Conservation (phyloP, 768 basidiomycete genomes). For the Chlorophyllum brunneum region DNA sequence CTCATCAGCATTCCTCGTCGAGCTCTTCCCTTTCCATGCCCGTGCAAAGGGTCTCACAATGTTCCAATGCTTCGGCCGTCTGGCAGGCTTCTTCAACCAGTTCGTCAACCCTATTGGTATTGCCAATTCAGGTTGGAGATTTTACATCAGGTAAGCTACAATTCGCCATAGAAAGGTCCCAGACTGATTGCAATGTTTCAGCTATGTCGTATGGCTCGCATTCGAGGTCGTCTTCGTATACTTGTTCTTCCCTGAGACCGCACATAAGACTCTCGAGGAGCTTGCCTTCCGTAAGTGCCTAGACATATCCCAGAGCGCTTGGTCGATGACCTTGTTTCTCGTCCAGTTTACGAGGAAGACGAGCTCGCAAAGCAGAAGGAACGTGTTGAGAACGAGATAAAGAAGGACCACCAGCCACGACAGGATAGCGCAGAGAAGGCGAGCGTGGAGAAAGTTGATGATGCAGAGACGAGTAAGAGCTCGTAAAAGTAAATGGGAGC, state of each 20-base stretch:
- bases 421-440: not conserved
- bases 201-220: slow-evolving; percentile 46
- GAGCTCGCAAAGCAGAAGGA: slow-evolving; percentile 36
- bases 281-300: slow-evolving; percentile 49
- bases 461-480: not conserved
- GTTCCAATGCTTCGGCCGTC: slow-evolving; percentile 55
- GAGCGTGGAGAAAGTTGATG: not conserved
- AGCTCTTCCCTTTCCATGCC: slow-evolving; percentile 61
- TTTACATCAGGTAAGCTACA: slow-evolving; percentile 41
- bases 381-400: slow-evolving; percentile 37
- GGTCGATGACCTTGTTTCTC: not conserved
- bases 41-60: slow-evolving; percentile 59
- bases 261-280: slow-evolving; percentile 50
- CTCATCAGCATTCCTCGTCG: slow-evolving; percentile 54
- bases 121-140: slow-evolving; percentile 52
- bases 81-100: slow-evolving; percentile 59
- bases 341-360: slow-evolving; percentile 41
- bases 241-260: slow-evolving; percentile 62
- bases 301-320: not conserved
- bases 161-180: not conserved
- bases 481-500: too few species aligned
- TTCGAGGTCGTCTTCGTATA: slow-evolving; percentile 55
- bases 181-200: slow-evolving; percentile 9
- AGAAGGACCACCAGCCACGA: slow-evolving; percentile 17
- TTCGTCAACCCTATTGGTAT: slow-evolving; percentile 67